These are phyloP conservation scores for Penicillium griseofulvum DNA, from an alignment of 2,329 filamentous ascomycete species.

Conservation along the genomic window DNA sequence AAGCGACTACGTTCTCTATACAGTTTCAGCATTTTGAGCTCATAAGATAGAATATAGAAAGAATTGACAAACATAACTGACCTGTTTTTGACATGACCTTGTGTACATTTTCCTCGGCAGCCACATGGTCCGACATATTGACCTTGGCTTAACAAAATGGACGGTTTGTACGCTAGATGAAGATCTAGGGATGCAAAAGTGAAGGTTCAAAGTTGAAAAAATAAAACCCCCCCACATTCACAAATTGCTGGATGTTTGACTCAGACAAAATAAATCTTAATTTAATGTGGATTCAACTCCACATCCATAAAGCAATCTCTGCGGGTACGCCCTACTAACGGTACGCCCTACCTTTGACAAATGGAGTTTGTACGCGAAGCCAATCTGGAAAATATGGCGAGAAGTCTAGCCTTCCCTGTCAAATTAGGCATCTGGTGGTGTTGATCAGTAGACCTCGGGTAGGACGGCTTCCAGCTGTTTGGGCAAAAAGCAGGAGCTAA, in stretches of 20 bases:
- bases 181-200: conserved; percentile 9
- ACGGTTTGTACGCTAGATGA: conserved; percentile 2
- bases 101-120: conserved; percentile 17
- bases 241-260: conserved; percentile 12
- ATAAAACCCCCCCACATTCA: neutral
- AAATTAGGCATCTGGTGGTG: conserved; percentile 14
- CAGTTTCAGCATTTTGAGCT: neutral
- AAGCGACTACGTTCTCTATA: conserved; percentile 12
- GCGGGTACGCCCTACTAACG: too few relatives aligned
- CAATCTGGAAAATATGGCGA: conserved; percentile 10
- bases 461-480: conserved; percentile 21
- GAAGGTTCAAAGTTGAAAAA: conserved; percentile 8
- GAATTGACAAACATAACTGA: conserved; percentile 3
- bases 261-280: conserved; percentile 15
- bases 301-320: conserved; percentile 14
- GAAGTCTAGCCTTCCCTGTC: conserved; percentile 7
- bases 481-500: conserved; percentile 11
- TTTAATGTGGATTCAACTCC: conserved; percentile 16
- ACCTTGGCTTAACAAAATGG: conserved; percentile 1
- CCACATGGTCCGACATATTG: conserved; percentile 20
- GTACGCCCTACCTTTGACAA: conserved; percentile 14
- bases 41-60: neutral
- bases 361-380: conserved; percentile 5
- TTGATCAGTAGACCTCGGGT: conserved; percentile 22
- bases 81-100: conserved; percentile 20